Percentiles rank a stretch among this genome's conserved stretches.
phyloP scores from a whole-genome alignment of 179 eudicot species.

The Corrigiola litoralis region DNA sequence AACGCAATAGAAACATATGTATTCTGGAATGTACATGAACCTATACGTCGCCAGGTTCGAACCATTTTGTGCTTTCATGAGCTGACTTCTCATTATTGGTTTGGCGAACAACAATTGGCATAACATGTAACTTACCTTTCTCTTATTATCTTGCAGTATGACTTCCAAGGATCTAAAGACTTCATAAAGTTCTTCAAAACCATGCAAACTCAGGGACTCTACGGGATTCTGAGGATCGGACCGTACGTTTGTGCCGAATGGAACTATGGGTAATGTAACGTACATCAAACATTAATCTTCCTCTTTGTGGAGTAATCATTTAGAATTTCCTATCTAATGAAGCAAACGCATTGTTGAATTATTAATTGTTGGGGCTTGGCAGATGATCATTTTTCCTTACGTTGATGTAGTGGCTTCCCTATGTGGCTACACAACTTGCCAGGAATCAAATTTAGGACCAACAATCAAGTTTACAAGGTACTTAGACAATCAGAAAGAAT shows the following conservation, averaged over 20 bases:
- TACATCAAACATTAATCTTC: too few relatives aligned
- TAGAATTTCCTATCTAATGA: too few relatives aligned
- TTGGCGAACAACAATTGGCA: too few relatives aligned
- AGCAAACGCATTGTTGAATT: too few relatives aligned
- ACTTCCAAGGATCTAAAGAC: conserved; percentile 40
- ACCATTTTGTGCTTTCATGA: too few relatives aligned
- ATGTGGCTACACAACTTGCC: conserved; percentile 19
- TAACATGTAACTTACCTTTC: too few relatives aligned
- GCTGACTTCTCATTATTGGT: too few relatives aligned
- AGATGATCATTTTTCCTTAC: too few relatives aligned
- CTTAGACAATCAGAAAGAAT: too few relatives aligned
- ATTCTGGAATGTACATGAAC: conserved; percentile 59
- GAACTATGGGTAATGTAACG: conserved; percentile 52
- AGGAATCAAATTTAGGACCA: conserved; percentile 10
- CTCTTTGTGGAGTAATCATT: too few relatives aligned
- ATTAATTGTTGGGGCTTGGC: too few relatives aligned
- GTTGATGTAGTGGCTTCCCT: conserved; percentile 8
- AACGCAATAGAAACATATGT: conserved; percentile 47
- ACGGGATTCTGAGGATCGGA: conserved; percentile 46
- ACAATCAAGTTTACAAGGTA: conserved; percentile 15
- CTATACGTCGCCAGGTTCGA: conserved; percentile 29
- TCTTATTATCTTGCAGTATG: conserved; percentile 21
- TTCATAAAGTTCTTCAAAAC: conserved; percentile 42
- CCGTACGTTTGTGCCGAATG: conserved; percentile 63
- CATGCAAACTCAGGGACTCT: conserved; percentile 36